Base-by-base conservation (phyloP, 306 rosid species). In the Prunus dulcis region DNA sequence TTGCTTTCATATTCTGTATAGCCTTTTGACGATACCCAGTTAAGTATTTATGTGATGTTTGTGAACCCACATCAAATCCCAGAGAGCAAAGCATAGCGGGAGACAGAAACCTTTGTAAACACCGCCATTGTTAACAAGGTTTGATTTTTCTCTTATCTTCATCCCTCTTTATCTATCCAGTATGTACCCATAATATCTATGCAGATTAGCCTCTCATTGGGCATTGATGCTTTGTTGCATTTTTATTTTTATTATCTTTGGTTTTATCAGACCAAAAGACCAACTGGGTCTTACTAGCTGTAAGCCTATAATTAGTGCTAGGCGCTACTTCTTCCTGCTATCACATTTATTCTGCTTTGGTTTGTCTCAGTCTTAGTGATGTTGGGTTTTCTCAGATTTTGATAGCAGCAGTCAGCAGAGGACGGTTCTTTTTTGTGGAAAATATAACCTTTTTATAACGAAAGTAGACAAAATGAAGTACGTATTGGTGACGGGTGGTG, bases 401-500 rank as follows among this genome's bases (percentile, higher is more conserved):
- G 65, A 56, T 69, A 66, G 82, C 84, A 84, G 81, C 72, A 87
- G 76, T 69, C 79, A 77, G 82, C 65, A 58, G 81, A 78, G 72
- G 12, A 25, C 49, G 45, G 74, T 61, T 76, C 81, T 71, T 72
- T 46, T 61, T 25, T 19, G 52, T 32, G 47, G 46, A 52, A 49
- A 62, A 64, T 7, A 43, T 34, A 18, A 19, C 69, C 19, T 45
- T 34, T 74, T 46, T 61, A 18, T 61, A 47, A 43, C 51, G 18
- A 27, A 67, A 22, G 64, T 53, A 78, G 76, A 79, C 49, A 83
- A 64, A 78, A 92, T 92, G 97, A 92, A 90, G 92, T 92, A 88
- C 72, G 90, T 92, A 43, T 83, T 92, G 88, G 97, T 92, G 82
- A 92, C 96, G 19, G 97, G 97, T 86, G 97, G 97, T 71, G 97